Base-by-base conservation (phyloP, 2,329 filamentous ascomycete species). In the Claviceps maximensis region DNA sequence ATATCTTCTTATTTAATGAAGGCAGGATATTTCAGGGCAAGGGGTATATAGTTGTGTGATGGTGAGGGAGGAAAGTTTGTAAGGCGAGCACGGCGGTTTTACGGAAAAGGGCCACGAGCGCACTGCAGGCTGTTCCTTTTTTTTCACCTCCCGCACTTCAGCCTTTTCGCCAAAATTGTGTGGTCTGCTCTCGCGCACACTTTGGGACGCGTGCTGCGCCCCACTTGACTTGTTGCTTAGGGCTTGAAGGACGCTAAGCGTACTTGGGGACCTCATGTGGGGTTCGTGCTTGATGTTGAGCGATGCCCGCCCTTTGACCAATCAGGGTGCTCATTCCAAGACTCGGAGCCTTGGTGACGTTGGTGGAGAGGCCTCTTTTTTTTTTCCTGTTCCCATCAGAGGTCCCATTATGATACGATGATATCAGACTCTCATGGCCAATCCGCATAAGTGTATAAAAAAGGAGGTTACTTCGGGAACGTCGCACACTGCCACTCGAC, bases 21-120 rank as follows among this genome's bases (percentile, higher is more conserved):
- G 88, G 86, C 82, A 94, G 89, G 89, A 87, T 95, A 74, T 95
- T 95, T 95, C 90, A 95, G 90, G 89, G 85, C 83, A 78, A 76
- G 70, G 55, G 53, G 51, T 57, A 52, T 49, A 47, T n/a, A 27
- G 47, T 60, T 60, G 58, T 55, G 19, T 59, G 55, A 55, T 55
- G 60, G 58, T 58, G 60, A 55, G 57, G 41, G 21, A 58, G 58
- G 51, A 55, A 45, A 57, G 45, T 52, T 54, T 44, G 47, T 47
- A 12, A 19, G 23, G 47, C 19, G 47, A 21, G 19, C 41, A 25
- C 33, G 21, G 27, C 29, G 44, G 31, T 48, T 50, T 44, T 29
- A 15, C 23, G 15, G 25, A 27, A 7, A 53, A 42, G 10, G n/a
- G 3, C 47, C 4, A n/a, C 47, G 33, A 19, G 21, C 3, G 7